Conservation (phyloP, 306 rosid species). For the Inga oerstediana region DNA sequence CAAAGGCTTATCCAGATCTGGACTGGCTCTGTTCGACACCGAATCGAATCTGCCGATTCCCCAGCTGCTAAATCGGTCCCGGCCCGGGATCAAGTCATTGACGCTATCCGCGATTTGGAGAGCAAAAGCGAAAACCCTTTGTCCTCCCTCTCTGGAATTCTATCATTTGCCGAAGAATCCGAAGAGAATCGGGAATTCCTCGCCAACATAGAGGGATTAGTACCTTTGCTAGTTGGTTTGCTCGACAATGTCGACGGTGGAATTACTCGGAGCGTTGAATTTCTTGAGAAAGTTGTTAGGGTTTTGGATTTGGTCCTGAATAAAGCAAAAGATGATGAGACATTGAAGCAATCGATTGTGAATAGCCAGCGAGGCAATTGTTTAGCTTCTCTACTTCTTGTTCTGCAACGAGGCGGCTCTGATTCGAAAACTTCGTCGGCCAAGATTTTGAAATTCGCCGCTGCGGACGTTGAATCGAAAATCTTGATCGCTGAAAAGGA, state of each 20-base stretch:
- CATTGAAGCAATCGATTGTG: conserved; percentile 41
- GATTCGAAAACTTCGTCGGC: conserved; percentile 57
- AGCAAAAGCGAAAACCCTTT: neutral
- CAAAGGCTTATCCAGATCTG: conserved; percentile 92
- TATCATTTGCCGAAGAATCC: conserved; percentile 57
- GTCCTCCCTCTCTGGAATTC: conserved; percentile 51
- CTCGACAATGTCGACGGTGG: conserved; percentile 59
- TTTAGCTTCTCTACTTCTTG: conserved; percentile 53
- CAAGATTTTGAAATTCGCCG: conserved; percentile 52
- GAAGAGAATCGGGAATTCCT: conserved; percentile 66
- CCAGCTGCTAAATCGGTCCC: conserved; percentile 20
- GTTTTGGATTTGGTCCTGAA: conserved; percentile 48
- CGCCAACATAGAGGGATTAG: conserved; percentile 47
- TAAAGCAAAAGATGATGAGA: conserved; percentile 47
- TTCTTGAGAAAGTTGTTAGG: conserved; percentile 51
- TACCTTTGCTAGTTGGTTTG: conserved; percentile 49
- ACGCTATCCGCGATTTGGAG: conserved; percentile 37
- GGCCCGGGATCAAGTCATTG: conserved; percentile 45
- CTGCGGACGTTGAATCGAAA: conserved; percentile 65
- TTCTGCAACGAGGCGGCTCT: conserved; percentile 54
- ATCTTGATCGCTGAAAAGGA: conserved; percentile 62
- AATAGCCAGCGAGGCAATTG: conserved; percentile 37
- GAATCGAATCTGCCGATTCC: conserved; percentile 45
- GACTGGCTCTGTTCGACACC: conserved; percentile 62
- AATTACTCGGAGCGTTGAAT: conserved; percentile 27